Evolutionary conservation across 208 protist genomes (phyloP), one percentile per base, ranked within the genome.

Genomic region (Leptomonas pyrrhocoris): DNA sequence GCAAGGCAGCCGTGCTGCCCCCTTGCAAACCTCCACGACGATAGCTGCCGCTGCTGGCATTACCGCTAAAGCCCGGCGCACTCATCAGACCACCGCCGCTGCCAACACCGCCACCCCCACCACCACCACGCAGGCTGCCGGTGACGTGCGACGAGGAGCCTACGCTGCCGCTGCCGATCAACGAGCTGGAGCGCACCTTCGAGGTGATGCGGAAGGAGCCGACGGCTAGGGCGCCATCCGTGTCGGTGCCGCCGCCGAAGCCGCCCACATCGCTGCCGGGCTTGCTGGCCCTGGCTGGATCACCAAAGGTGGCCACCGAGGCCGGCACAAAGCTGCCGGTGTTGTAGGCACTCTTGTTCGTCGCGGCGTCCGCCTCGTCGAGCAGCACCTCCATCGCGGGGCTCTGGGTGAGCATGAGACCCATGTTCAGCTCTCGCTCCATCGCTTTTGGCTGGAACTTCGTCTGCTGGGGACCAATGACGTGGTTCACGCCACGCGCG

Each of bases 381-480:
- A 96, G 81, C 31, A 96, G 72, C 36, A 80, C 76, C 63, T 93
- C 91, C 91, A 96, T 96, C 27, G 86, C 91, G 25, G 91, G 91
- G 74, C 91, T 96, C 65, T 89, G 86, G 5, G 88, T 88, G 31
- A 96, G 84, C 72, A 96, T 84, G 0, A 96, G 81, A 16, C 91
- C 91, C 68, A 92, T 82, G 73, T 96, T 94, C 13, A 96, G 79
- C 77, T 96, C 88, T 38, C 85, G 84, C 66, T 93, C 85, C 60
- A 68, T 91, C 57, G 91, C 91, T 61, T 84, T 89, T 30, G 81
- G 82, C 65, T 83, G 60, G 43, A 82, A 80, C 49, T 60, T 67
- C 0, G 63, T 59, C 36, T 79, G 74, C 70, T 67, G 67, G 0
- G 58, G 45, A 2, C 66, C 57, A 34, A 71, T 62, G 49, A 57